These are phyloP conservation scores for Silene coronaria DNA, from an alignment of 179 eudicot genomes.

Conservation along the genomic window DNA sequence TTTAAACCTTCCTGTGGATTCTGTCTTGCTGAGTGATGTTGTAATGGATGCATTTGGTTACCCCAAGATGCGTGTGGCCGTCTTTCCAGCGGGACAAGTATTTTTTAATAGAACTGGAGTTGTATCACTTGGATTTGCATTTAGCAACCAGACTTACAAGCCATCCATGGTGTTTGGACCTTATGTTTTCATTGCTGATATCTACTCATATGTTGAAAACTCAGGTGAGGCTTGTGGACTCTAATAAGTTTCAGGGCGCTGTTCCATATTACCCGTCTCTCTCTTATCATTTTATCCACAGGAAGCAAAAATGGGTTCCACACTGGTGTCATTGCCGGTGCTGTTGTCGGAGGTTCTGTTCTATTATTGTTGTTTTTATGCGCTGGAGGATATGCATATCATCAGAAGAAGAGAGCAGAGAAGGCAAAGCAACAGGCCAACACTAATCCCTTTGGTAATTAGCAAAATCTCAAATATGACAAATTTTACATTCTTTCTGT, in stretches of 20 bases:
- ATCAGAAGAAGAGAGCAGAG: constrained; percentile 24
- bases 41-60: constrained; percentile 25
- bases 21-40: constrained; percentile 43
- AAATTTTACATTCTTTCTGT: not conserved
- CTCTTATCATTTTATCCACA: not conserved
- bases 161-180: constrained; percentile 42
- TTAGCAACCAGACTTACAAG: constrained; percentile 48
- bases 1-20: constrained; percentile 50
- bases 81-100: constrained; percentile 50
- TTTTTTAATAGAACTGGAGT: constrained; percentile 50
- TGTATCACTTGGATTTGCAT: constrained; percentile 36
- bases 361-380: constrained; percentile 18
- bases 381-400: constrained; percentile 29
- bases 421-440: constrained; percentile 19
- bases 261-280: not conserved
- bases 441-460: constrained; percentile 30
- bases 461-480: too few relatives aligned
- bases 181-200: constrained; percentile 38
- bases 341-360: constrained; percentile 23
- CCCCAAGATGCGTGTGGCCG: constrained; percentile 29
- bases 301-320: constrained; percentile 1
- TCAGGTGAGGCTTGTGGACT: too few relatives aligned
- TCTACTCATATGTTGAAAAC: constrained; percentile 30
- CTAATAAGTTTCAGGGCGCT: too few relatives aligned
- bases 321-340: constrained; percentile 24